Evolutionary conservation across 495 filamentous ascomycete species (phyloP).

Genomic region (Chaetomium fimeti): DNA sequence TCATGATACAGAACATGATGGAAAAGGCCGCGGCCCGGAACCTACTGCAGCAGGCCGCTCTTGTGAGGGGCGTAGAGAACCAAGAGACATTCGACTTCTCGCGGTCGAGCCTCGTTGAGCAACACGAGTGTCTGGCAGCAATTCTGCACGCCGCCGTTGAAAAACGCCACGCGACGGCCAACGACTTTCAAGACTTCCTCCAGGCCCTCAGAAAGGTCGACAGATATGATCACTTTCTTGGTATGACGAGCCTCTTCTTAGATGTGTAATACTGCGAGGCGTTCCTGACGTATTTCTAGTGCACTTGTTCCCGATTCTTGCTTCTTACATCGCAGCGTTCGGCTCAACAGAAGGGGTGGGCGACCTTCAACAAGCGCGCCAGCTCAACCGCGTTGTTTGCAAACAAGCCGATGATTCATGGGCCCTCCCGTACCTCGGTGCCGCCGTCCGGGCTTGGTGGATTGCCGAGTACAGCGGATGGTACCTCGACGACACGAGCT

Average conservation of each 20-base stretch:
- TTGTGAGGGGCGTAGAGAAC: constrained; percentile 59
- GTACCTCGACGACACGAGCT: constrained; percentile 68
- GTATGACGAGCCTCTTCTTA: constrained; percentile 17
- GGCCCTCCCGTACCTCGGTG: constrained; percentile 69
- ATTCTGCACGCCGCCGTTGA: constrained; percentile 76
- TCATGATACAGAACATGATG: constrained; percentile 65
- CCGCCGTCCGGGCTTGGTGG: constrained; percentile 76
- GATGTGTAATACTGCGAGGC: background rate
- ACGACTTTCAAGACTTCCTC: constrained; percentile 71
- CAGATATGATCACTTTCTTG: constrained; percentile 62
- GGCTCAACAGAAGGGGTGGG: constrained; percentile 65
- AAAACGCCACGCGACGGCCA: constrained; percentile 61
- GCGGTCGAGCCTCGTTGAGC: constrained; percentile 67
- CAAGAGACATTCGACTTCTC: constrained; percentile 76
- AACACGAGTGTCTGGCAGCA: constrained; percentile 83
- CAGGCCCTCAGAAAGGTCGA: constrained; percentile 63
- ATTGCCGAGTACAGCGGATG: constrained; percentile 87
- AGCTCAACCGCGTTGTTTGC: constrained; percentile 65
- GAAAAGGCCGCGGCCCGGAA: constrained; percentile 69
- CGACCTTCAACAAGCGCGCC: constrained; percentile 61
- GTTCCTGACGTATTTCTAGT: constrained; percentile 47
- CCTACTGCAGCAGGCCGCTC: constrained; percentile 61
- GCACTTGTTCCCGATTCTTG: constrained; percentile 76
- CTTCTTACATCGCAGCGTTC: constrained; percentile 68
- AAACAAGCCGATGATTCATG: constrained; percentile 59